A percentile compares a stretch with the other conserved stretches of the same genome.
Conservation (phyloP, 106 monocot genomes). For the Chionographis japonica region DNA sequence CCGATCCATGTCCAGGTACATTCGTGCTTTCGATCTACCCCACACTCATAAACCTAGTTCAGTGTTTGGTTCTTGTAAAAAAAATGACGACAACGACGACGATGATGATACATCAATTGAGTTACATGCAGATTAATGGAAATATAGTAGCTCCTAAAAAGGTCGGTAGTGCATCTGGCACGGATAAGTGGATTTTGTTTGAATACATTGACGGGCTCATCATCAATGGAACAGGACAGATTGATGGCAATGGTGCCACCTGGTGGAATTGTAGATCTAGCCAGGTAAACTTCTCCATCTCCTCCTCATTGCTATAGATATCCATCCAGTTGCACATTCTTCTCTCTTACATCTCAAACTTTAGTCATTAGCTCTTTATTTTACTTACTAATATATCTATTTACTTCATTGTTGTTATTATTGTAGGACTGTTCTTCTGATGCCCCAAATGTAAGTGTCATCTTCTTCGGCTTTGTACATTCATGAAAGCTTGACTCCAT, state of each 20-base stretch:
- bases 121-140: neutral
- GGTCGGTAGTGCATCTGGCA: neutral
- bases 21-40: no score
- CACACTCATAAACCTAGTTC: no score
- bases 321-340: neutral
- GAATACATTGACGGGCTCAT: neutral
- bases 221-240: neutral
- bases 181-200: neutral
- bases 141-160: neutral
- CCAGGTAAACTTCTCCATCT: neutral
- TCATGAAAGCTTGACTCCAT: neutral
- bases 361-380: neutral
- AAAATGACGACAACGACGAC: no score
- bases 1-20: neutral
- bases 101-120: no score
- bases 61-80: no score
- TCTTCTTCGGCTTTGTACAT: no score
- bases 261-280: conserved; percentile 1
- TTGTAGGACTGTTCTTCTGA: no score
- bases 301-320: neutral
- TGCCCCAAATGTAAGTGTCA: no score
- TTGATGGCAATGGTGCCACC: neutral
- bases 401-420: no score
- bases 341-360: neutral
- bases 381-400: no score